phyloP scores from a whole-genome alignment of 805 yeast genomes.

The Saturnispora silvae region DNA sequence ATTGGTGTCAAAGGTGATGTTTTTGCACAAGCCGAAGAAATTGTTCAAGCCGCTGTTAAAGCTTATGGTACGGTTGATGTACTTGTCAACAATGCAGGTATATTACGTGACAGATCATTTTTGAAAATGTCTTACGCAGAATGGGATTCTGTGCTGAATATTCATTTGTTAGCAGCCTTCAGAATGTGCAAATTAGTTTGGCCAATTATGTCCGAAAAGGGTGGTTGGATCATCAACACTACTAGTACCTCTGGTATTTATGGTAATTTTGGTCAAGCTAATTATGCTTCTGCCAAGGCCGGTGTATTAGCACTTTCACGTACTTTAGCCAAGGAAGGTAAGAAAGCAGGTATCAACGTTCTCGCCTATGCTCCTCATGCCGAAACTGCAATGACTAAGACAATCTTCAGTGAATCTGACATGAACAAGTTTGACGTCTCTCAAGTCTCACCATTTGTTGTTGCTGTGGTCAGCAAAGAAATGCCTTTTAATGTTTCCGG shows the following conservation, averaged over 20 bases:
- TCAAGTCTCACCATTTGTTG: slow-evolving; percentile 84
- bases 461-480: slow-evolving; percentile 65
- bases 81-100: slow-evolving; percentile 89
- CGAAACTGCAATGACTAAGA: slow-evolving; percentile 92
- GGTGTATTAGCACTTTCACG: slow-evolving; percentile 78
- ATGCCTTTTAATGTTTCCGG: slow-evolving; percentile 50
- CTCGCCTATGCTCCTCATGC: slow-evolving; percentile 95
- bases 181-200: slow-evolving; percentile 80
- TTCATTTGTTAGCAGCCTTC: slow-evolving; percentile 76
- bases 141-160: slow-evolving; percentile 72
- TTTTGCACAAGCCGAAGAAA: slow-evolving; percentile 59
- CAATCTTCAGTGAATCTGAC: slow-evolving; percentile 72
- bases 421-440: slow-evolving; percentile 76
- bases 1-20: slow-evolving; percentile 79
- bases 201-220: slow-evolving; percentile 72
- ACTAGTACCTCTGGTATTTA: slow-evolving; percentile 95
- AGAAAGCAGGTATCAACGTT: slow-evolving; percentile 60
- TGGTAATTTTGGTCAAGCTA: slow-evolving; percentile 96
- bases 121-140: slow-evolving; percentile 72
- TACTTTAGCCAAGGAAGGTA: slow-evolving; percentile 88
- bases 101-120: slow-evolving; percentile 81
- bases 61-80: slow-evolving; percentile 78
- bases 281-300: slow-evolving; percentile 88
- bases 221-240: slow-evolving; percentile 78
- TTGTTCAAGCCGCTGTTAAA: slow-evolving; percentile 66